These are phyloP conservation scores for Hemileccinum rubropunctum DNA, from an alignment of 768 basidiomycete species.

Conservation along the genomic window DNA sequence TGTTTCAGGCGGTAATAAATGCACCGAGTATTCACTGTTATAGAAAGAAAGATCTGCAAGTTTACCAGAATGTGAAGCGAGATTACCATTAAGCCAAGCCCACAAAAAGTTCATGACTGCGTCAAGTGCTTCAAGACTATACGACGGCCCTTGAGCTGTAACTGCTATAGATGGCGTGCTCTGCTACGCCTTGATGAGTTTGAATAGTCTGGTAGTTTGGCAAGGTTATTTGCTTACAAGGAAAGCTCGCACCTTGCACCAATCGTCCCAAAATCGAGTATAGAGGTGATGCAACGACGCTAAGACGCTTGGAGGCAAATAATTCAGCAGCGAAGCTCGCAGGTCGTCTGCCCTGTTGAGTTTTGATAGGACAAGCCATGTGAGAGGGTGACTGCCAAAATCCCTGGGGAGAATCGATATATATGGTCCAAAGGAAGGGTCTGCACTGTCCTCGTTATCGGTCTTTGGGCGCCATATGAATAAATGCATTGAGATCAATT, in stretches of 20 bases:
- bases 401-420: slow-evolving; percentile 71
- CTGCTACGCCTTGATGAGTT: slow-evolving; percentile 3
- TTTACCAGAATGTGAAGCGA: slow-evolving; percentile 2
- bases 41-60: slow-evolving; percentile 2
- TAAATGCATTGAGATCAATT: slow-evolving; percentile 81
- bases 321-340: slow-evolving; percentile 35
- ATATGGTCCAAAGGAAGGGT: slow-evolving; percentile 69
- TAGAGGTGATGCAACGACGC: slow-evolving; percentile 42
- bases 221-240: slow-evolving; percentile 42
- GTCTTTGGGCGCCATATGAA: slow-evolving; percentile 56
- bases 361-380: slow-evolving; percentile 52
- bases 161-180: slow-evolving; percentile 1
- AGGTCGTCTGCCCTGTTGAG: slow-evolving; percentile 7
- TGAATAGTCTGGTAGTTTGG: background rate
- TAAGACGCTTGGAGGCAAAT: slow-evolving; percentile 48
- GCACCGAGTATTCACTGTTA: slow-evolving; percentile 87
- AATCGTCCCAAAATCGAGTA: slow-evolving; percentile 56
- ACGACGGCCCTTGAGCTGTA: background rate
- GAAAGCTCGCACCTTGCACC: slow-evolving; percentile 47
- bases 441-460: slow-evolving; percentile 40
- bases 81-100: slow-evolving; percentile 87
- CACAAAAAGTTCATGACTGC: slow-evolving; percentile 57
- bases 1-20: slow-evolving; percentile 65
- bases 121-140: slow-evolving; percentile 5
- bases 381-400: slow-evolving; percentile 81